Evolutionary conservation across 2,329 filamentous ascomycete species (phyloP).

Genomic region (Ascochyta lentis): DNA sequence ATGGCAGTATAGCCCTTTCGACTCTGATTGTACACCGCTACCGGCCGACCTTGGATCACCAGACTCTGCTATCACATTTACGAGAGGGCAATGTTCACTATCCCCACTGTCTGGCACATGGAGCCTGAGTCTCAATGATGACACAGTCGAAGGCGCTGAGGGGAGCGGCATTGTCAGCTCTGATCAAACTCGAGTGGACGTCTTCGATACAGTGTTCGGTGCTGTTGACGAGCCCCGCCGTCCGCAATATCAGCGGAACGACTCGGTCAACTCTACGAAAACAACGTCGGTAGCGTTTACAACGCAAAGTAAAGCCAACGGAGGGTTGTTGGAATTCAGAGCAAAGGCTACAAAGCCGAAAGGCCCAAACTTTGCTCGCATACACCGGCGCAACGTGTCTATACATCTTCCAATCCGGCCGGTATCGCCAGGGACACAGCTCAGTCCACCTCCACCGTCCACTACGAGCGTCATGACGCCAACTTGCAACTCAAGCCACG

Average conservation of each 20-base stretch:
- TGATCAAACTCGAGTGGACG: background rate
- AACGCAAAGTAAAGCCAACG: conserved; percentile 18
- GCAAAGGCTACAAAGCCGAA: conserved; percentile 20
- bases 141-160: background rate
- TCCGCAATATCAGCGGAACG: background rate
- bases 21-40: background rate
- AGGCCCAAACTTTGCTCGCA: conserved; percentile 12
- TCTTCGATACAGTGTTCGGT: background rate
- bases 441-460: background rate
- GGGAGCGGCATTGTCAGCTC: background rate
- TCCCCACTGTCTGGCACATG: background rate
- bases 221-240: background rate
- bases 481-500: background rate
- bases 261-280: background rate
- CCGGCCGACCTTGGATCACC: background rate
- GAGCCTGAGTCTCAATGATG: background rate
- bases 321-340: conserved; percentile 31
- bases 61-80: background rate
- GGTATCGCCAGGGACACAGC: background rate
- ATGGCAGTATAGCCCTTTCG: background rate
- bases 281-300: background rate
- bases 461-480: conserved; percentile 9
- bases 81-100: no score
- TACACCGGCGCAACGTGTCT: conserved; percentile 31
- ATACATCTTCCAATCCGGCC: conserved; percentile 26